Evolutionary conservation across 176 grass and related monocot species (phyloP).

Genomic region (Aechmea fasciata): DNA sequence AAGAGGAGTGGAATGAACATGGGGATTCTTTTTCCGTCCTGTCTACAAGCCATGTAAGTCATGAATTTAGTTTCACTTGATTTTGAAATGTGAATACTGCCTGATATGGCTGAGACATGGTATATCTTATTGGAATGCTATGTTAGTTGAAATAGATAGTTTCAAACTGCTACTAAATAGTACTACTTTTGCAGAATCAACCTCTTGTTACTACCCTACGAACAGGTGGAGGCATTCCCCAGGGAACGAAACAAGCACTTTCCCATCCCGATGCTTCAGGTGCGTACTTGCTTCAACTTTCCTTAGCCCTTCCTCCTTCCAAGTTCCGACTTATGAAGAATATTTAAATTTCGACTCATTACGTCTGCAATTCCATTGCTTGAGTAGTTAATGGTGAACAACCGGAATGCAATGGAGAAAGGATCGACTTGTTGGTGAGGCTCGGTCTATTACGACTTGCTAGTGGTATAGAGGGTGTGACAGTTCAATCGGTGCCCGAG

Average conservation of each 20-base stretch:
- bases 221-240: slow-evolving; percentile 41
- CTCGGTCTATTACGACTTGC: slow-evolving; percentile 68
- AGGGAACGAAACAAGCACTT: slow-evolving; percentile 22
- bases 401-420: slow-evolving; percentile 74
- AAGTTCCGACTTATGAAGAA: not conserved
- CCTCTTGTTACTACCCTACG: slow-evolving; percentile 51
- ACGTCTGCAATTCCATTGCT: not conserved
- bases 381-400: slow-evolving; percentile 24
- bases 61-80: slow-evolving; percentile 2
- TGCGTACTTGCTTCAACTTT: not conserved
- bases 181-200: slow-evolving; percentile 34
- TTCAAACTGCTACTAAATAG: not conserved
- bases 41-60: slow-evolving; percentile 47
- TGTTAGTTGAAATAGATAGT: not conserved
- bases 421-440: slow-evolving; percentile 57
- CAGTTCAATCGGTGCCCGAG: slow-evolving; percentile 55
- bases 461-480: slow-evolving; percentile 48
- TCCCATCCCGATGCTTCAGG: slow-evolving; percentile 8
- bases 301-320: not conserved
- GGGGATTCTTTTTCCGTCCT: slow-evolving; percentile 32
- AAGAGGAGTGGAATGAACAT: slow-evolving; percentile 71
- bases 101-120: not conserved
- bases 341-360: not conserved
- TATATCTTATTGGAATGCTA: not conserved
- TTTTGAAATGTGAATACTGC: not conserved